A percentile compares a stretch with the other conserved stretches of the same genome.
Evolutionary conservation across 257 asterid species (phyloP).

Genomic region (Gentiana macrophylla): DNA sequence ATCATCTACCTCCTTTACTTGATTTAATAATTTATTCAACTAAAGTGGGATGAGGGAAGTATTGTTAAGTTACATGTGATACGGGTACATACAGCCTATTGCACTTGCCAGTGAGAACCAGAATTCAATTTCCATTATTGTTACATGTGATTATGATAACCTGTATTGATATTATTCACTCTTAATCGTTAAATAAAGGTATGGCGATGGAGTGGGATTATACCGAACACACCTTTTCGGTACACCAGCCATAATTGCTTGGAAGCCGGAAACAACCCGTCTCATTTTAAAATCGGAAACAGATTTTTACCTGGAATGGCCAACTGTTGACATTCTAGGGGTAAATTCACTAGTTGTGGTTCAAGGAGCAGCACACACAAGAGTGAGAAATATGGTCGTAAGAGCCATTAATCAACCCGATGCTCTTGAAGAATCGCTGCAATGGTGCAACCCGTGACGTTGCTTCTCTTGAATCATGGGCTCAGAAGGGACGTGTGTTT

Average conservation of each 20-base stretch:
- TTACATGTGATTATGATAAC: background rate
- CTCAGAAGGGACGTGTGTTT: constrained; percentile 22
- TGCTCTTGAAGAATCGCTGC: constrained; percentile 33
- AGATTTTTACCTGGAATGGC: constrained; percentile 22
- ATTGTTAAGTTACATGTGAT: too few species aligned
- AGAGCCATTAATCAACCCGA: constrained; percentile 40
- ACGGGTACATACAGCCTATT: too few species aligned
- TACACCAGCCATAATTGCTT: constrained; percentile 35
- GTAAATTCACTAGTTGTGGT: constrained; percentile 14
- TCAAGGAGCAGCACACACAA: constrained; percentile 29
- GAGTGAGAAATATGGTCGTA: constrained; percentile 29
- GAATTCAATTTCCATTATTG: too few species aligned
- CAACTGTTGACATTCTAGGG: constrained; percentile 25
- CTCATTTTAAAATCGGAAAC: constrained; percentile 26
- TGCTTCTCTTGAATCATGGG: constrained; percentile 33
- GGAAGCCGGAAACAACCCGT: constrained; percentile 33
- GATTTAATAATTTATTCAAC: too few species aligned
- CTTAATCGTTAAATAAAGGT: constrained; percentile 18
- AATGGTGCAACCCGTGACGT: constrained; percentile 34
- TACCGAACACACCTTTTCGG: constrained; percentile 47
- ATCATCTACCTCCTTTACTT: too few species aligned
- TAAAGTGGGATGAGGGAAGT: too few species aligned
- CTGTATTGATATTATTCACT: background rate
- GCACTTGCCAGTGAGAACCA: too few species aligned
- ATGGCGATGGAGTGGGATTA: constrained; percentile 44